phyloP scores from a whole-genome alignment of 768 basidiomycete species.

The Sporobolomyces pararoseus region DNA sequence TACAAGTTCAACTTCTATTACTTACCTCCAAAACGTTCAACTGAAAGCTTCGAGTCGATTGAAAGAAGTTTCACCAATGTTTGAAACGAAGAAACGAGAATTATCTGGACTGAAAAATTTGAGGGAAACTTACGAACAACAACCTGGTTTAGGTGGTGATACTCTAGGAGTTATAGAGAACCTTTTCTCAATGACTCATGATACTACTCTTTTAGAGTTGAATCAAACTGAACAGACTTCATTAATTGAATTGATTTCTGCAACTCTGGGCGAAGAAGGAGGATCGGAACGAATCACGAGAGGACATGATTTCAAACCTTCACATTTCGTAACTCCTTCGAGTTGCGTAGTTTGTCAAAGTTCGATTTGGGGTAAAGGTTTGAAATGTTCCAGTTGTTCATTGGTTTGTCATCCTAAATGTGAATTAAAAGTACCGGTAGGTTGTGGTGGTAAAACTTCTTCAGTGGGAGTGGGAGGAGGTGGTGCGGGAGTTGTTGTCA shows the following conservation, averaged over 20 bases:
- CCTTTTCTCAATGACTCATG: slow-evolving; percentile 22
- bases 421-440: no score
- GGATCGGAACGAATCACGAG: not conserved
- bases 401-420: slow-evolving; percentile 30
- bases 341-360: slow-evolving; percentile 32
- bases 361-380: slow-evolving; percentile 37
- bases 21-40: slow-evolving; percentile 39
- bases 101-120: slow-evolving; percentile 9
- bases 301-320: slow-evolving; percentile 34
- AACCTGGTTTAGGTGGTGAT: slow-evolving; percentile 21
- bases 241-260: slow-evolving; percentile 28
- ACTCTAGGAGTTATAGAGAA: slow-evolving; percentile 36
- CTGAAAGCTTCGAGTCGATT: not conserved
- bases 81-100: slow-evolving; percentile 32
- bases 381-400: slow-evolving; percentile 27
- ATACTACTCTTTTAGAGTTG: slow-evolving; percentile 21
- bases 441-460: no score
- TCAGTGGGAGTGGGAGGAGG: no score
- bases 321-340: slow-evolving; percentile 31
- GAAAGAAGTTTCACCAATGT: slow-evolving; percentile 13
- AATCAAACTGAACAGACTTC: not conserved
- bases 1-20: not conserved
- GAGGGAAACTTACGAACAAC: slow-evolving; percentile 24
- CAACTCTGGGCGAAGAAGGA: slow-evolving; percentile 26
- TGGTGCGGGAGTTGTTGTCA: no score